Percentiles rank a stretch among this genome's conserved stretches.
Evolutionary conservation across 352 stramenopile genomes (phyloP).

Genomic region (Thalassiosira hispida): DNA sequence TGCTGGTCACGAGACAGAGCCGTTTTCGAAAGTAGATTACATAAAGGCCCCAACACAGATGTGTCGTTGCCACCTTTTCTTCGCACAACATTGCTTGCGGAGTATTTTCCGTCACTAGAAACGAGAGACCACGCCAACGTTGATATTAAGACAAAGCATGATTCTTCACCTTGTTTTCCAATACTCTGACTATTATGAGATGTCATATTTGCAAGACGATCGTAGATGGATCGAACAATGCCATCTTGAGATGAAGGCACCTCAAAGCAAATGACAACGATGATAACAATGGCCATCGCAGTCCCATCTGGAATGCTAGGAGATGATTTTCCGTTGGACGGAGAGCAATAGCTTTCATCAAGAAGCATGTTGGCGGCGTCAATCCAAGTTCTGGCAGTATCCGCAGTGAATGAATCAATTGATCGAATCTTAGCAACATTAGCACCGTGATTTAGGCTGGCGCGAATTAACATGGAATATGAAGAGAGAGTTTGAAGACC

Average conservation of each 20-base stretch:
- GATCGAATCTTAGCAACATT: constrained; percentile 6
- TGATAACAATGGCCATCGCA: constrained; percentile 48
- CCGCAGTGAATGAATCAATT: constrained; percentile 38
- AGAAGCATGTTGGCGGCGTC: constrained; percentile 54
- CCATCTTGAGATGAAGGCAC: constrained; percentile 51
- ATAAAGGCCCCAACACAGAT: constrained; percentile 43
- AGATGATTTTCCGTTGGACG: constrained; percentile 8
- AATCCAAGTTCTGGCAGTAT: constrained; percentile 52
- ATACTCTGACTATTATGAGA: constrained; percentile 9
- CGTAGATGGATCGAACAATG: constrained; percentile 47
- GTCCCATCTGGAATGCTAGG: constrained; percentile 22
- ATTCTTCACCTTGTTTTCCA: constrained; percentile 15
- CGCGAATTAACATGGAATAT: constrained; percentile 43
- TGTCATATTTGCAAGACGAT: constrained; percentile 30
- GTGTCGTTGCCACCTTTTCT: constrained; percentile 18
- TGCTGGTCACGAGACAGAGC: constrained; percentile 18
- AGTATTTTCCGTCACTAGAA: constrained; percentile 21
- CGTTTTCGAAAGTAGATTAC: constrained; percentile 49
- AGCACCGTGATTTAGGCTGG: constrained; percentile 35
- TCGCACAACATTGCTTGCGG: constrained; percentile 27
- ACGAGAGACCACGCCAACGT: constrained; percentile 51
- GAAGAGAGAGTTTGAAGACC: constrained; percentile 40
- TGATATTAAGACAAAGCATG: constrained; percentile 47
- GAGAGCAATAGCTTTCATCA: constrained; percentile 26
- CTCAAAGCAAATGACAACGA: constrained; percentile 57